A percentile compares a stretch with the other conserved stretches of the same genome.
Conservation (phyloP, 2,329 filamentous ascomycete species). For the Botrytis porri region DNA sequence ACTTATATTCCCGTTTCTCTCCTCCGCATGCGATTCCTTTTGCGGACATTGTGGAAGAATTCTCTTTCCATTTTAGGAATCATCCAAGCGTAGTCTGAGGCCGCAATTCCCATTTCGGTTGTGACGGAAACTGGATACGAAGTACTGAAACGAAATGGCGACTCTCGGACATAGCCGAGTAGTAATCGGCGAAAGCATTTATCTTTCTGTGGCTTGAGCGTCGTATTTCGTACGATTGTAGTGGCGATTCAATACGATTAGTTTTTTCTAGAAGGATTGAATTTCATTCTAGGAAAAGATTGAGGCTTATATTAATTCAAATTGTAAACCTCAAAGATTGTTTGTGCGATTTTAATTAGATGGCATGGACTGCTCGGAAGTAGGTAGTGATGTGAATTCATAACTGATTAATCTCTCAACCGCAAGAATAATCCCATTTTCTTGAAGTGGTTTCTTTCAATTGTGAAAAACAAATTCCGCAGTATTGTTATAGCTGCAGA, state of each 20-base stretch:
- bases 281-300: not conserved
- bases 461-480: not conserved
- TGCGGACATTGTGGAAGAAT: not conserved
- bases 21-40: not conserved
- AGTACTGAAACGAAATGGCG: not conserved
- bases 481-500: not conserved
- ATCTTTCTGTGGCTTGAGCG: not conserved
- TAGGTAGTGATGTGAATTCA: not conserved
- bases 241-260: not conserved
- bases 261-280: not conserved
- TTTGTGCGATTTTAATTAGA: too few relatives aligned
- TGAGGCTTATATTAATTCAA: not conserved
- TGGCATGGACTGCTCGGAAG: not conserved
- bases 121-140: not conserved
- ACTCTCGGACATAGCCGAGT: not conserved
- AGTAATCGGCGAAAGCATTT: not conserved
- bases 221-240: not conserved
- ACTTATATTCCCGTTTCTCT: not conserved
- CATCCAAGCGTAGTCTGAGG: not conserved
- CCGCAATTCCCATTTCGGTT: not conserved
- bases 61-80: not conserved
- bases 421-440: too few relatives aligned
- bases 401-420: not conserved
- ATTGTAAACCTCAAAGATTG: not conserved
- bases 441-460: not conserved